These are phyloP conservation scores for Colletotrichum aenigma DNA, from an alignment of 2,329 filamentous ascomycete genomes.

Conservation along the genomic window DNA sequence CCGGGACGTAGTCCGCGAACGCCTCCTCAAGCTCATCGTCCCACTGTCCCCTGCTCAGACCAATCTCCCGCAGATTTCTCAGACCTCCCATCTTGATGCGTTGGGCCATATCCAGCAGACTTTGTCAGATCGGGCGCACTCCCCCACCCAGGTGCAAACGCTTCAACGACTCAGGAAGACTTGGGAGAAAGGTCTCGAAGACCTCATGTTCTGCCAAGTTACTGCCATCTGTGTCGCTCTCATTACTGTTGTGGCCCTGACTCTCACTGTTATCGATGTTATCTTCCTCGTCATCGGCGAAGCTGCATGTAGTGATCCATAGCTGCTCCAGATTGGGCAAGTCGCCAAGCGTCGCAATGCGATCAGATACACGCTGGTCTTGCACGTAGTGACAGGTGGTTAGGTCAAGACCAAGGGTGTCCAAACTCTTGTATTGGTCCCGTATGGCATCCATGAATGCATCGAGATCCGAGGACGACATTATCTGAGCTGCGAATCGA, in stretches of 20 bases:
- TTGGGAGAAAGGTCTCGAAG: neutral
- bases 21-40: neutral
- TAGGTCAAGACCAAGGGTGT: neutral
- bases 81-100: neutral
- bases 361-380: neutral
- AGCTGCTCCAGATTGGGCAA: neutral
- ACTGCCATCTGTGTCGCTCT: neutral
- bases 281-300: neutral
- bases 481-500: rapidly evolving
- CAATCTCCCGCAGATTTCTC: neutral
- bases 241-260: neutral
- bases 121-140: neutral
- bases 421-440: neutral
- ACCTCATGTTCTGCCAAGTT: neutral
- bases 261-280: neutral
- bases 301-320: neutral
- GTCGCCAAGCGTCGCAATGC: neutral
- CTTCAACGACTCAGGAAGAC: neutral
- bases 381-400: neutral
- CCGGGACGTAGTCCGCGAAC: neutral
- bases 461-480: neutral
- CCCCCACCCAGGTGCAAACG: neutral
- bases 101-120: neutral
- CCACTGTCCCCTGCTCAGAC: neutral
- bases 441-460: neutral